These are phyloP conservation scores for Fusarium gaditjirri DNA, from an alignment of 2,329 filamentous ascomycete species.

Conservation along the genomic window DNA sequence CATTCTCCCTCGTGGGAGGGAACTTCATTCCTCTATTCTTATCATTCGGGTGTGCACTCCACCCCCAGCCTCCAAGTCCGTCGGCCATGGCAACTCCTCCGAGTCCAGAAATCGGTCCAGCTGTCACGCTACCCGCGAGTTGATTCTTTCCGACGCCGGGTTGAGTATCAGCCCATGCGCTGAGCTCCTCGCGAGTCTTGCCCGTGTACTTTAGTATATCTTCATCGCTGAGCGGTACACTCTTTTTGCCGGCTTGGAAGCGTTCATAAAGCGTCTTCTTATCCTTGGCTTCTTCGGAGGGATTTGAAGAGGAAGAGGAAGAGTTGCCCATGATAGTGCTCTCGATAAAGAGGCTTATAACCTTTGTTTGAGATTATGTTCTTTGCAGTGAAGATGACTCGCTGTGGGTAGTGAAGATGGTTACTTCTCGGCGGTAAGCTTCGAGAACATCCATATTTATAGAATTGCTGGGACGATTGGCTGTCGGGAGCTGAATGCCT, in stretches of 20 bases:
- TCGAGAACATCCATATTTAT: constrained; percentile 16
- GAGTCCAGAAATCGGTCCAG: constrained; percentile 47
- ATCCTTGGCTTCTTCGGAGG: constrained; percentile 29
- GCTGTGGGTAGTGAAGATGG: too few relatives aligned
- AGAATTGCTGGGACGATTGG: neutral
- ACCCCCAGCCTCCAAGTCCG: constrained; percentile 52
- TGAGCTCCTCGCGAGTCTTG: constrained; percentile 50
- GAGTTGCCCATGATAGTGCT: constrained; percentile 20
- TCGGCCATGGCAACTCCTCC: constrained; percentile 44
- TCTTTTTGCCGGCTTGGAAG: constrained; percentile 48
- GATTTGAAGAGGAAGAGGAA: constrained; percentile 11
- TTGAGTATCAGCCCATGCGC: constrained; percentile 50
- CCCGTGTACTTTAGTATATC: constrained; percentile 56
- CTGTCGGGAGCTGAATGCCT: neutral
- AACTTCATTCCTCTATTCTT: constrained; percentile 50
- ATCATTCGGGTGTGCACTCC: constrained; percentile 41
- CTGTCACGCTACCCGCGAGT: constrained; percentile 48
- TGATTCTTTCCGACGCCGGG: constrained; percentile 56
- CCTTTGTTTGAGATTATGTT: too few relatives aligned
- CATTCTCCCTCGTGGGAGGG: constrained; percentile 40
- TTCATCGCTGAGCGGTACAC: constrained; percentile 50
- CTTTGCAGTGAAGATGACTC: neutral
- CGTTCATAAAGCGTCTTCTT: constrained; percentile 47
- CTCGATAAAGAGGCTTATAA: neutral
- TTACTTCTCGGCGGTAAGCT: neutral